These are phyloP conservation scores for Myriosclerotinia duriaeana DNA, from an alignment of 2,329 filamentous ascomycete species.

Conservation along the genomic window DNA sequence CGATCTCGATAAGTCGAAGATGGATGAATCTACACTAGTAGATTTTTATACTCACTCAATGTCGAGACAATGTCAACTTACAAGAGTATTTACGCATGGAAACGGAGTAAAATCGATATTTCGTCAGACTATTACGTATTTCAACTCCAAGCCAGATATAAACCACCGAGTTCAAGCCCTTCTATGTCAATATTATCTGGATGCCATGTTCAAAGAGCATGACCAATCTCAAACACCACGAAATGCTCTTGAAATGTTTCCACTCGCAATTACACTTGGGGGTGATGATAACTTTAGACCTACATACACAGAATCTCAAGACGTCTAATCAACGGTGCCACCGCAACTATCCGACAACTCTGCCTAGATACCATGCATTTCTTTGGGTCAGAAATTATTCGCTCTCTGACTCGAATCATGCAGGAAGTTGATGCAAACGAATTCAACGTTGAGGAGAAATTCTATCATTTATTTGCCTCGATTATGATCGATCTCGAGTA, in stretches of 20 bases:
- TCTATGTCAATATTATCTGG: not conserved
- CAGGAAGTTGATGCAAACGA: not conserved
- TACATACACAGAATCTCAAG: not conserved
- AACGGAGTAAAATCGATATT: not conserved
- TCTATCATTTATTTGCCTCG: not conserved
- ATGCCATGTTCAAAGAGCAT: not conserved
- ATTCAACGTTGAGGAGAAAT: not conserved
- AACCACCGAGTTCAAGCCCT: not conserved
- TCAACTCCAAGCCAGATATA: not conserved
- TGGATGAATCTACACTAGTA: not conserved
- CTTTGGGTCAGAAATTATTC: not conserved
- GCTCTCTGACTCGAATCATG: not conserved
- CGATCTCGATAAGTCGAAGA: not conserved
- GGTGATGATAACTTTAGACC: not conserved
- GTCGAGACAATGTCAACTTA: not conserved
- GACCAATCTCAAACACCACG: not conserved
- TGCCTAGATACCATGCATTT: not conserved
- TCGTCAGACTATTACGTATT: not conserved
- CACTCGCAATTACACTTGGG: not conserved
- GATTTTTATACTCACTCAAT: not conserved
- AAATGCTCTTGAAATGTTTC: not conserved
- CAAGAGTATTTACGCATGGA: not conserved
- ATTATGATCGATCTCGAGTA: not conserved
- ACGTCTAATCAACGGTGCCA: not conserved
- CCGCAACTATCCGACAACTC: not conserved